These are phyloP conservation scores for Metarhizium guizhouense DNA, from an alignment of 2,329 filamentous ascomycete species.

Conservation along the genomic window DNA sequence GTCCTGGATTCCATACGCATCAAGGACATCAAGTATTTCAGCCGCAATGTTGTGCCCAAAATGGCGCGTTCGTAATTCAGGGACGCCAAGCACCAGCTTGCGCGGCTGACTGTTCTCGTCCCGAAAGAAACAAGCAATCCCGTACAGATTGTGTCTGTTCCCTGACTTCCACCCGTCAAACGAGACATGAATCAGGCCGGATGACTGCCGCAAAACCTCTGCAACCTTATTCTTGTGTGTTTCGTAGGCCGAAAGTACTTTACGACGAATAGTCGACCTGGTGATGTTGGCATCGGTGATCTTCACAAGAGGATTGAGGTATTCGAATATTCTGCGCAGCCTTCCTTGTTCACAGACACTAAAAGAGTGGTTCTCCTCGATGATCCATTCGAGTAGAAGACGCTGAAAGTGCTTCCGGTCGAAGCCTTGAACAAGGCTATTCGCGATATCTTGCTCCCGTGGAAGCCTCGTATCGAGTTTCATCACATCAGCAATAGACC, in stretches of 20 bases:
- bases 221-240: background rate
- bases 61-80: slow-evolving; percentile 1
- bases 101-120: background rate
- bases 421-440: too few species aligned
- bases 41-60: slow-evolving; percentile 1
- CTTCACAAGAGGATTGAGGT: background rate
- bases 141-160: background rate
- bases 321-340: too few species aligned
- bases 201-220: background rate
- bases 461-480: too few species aligned
- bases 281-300: background rate
- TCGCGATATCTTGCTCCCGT: too few species aligned
- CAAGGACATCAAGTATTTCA: background rate
- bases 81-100: background rate
- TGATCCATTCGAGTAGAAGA: background rate
- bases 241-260: background rate
- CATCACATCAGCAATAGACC: too few species aligned
- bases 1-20: too few species aligned
- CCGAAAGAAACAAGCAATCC: too few species aligned
- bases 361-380: background rate
- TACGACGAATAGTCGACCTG: background rate
- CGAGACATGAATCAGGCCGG: background rate
- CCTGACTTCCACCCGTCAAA: background rate
- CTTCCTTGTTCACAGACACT: background rate
- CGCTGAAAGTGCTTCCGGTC: too few species aligned